Conservation (phyloP, 371 early-diverging fungal genomes). For the Saksenaea vasiformis region DNA sequence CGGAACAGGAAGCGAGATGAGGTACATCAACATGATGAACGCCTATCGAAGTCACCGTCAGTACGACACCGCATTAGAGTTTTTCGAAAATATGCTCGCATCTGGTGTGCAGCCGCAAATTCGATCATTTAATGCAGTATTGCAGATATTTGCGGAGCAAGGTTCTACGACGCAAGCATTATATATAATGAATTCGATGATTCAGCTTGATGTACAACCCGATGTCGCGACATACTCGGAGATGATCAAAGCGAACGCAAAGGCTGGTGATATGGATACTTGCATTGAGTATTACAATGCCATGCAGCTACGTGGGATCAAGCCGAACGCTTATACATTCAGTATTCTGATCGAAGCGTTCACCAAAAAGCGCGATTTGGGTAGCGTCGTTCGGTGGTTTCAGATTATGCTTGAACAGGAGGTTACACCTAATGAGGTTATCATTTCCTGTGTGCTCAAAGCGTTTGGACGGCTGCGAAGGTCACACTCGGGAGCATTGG, state of each 20-base stretch:
- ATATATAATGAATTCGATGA: constrained; percentile 39
- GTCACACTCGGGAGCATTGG: constrained; percentile 12
- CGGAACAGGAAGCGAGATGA: constrained; percentile 23
- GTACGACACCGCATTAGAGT: constrained; percentile 30
- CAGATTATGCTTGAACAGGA: constrained; percentile 33
- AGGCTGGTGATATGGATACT: constrained; percentile 15
- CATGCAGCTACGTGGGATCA: constrained; percentile 31
- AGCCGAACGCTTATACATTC: constrained; percentile 53
- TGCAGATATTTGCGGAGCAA: constrained; percentile 49
- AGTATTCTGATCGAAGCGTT: constrained; percentile 52
- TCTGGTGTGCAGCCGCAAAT: constrained; percentile 34
- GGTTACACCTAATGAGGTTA: constrained; percentile 33
- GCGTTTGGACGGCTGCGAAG: constrained; percentile 21
- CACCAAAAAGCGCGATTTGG: constrained; percentile 20
- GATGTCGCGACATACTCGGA: constrained; percentile 52
- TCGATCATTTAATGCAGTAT: constrained; percentile 45
- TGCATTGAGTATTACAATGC: constrained; percentile 42
- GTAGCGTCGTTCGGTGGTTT: constrained; percentile 45
- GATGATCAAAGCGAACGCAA: constrained; percentile 44
- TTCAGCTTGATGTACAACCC: constrained; percentile 37
- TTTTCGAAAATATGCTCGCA: constrained; percentile 44
- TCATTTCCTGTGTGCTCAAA: constrained; percentile 32
- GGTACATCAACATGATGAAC: constrained; percentile 34
- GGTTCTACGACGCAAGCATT: constrained; percentile 34
- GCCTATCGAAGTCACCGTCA: constrained; percentile 22